A percentile compares a stretch with the other conserved stretches of the same genome.
These are phyloP conservation scores for Termitomyces sp. DNA, from an alignment of 768 basidiomycete species.

Conservation along the genomic window DNA sequence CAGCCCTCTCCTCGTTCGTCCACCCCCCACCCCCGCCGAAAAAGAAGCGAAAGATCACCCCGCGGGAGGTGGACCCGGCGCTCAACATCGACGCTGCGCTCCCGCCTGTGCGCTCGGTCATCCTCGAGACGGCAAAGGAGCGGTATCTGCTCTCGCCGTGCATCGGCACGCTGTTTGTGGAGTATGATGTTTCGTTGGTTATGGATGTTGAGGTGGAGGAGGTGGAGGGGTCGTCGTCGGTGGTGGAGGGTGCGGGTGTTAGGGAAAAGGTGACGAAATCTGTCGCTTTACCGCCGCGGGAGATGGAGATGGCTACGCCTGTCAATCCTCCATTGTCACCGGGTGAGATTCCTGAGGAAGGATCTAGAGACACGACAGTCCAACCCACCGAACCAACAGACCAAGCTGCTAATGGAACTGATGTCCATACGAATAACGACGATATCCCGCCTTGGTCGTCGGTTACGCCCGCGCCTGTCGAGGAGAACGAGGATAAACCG, in stretches of 20 bases:
- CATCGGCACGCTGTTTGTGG: slow-evolving; percentile 11
- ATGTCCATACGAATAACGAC: background rate
- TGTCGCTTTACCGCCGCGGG: too few species aligned
- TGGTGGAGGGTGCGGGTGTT: too few species aligned
- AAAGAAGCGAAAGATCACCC: slow-evolving; percentile 29
- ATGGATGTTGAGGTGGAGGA: slow-evolving; percentile 22
- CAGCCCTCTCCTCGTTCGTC: slow-evolving; percentile 13
- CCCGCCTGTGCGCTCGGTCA: slow-evolving; percentile 18
- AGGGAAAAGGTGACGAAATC: too few species aligned
- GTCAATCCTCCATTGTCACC: background rate
- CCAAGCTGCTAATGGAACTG: background rate
- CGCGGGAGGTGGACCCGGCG: slow-evolving; percentile 1
- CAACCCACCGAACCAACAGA: background rate
- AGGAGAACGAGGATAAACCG: slow-evolving; percentile 6
- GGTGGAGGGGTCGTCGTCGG: background rate
- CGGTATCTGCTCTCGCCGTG: slow-evolving; percentile 35
- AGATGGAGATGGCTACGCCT: too few species aligned
- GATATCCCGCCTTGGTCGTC: background rate
- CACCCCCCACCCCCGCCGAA: slow-evolving; percentile 22
- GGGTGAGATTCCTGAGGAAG: background rate
- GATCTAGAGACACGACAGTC: background rate
- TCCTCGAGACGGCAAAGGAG: slow-evolving; percentile 39
- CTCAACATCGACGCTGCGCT: slow-evolving; percentile 10
- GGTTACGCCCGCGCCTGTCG: background rate
- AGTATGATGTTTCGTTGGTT: slow-evolving; percentile 37